Evolutionary conservation across 2,329 filamentous ascomycete genomes (phyloP).

Genomic region (Aspergillus niger): DNA sequence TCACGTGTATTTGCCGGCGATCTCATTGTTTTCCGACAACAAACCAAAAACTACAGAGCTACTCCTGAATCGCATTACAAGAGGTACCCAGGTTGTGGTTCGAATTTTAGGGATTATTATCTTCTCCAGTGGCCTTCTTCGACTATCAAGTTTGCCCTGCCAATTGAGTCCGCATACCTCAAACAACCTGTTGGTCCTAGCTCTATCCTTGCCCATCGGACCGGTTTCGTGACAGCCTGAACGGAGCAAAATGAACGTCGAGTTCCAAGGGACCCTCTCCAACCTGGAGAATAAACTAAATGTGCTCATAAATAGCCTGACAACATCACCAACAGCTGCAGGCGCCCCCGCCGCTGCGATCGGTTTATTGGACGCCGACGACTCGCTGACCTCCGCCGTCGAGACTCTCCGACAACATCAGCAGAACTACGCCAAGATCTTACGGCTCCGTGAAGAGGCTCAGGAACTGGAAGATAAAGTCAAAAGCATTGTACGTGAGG

Average conservation of each 20-base stretch:
- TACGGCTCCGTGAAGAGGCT: slow-evolving; percentile 45
- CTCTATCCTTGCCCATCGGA: neutral
- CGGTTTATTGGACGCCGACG: slow-evolving; percentile 46
- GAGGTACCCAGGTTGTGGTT: neutral
- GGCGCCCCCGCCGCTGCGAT: slow-evolving; percentile 45
- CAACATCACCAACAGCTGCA: slow-evolving; percentile 47
- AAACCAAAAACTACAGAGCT: neutral
- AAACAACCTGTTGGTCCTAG: neutral
- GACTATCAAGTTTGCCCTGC: neutral
- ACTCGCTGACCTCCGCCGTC: slow-evolving; percentile 44
- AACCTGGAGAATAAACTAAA: slow-evolving; percentile 47
- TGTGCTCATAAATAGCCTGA: slow-evolving; percentile 43
- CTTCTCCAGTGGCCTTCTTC: neutral
- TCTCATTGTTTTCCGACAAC: neutral
- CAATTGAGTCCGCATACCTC: neutral
- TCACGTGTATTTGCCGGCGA: neutral
- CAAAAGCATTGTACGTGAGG: slow-evolving; percentile 44
- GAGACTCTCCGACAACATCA: slow-evolving; percentile 47
- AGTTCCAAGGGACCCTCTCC: slow-evolving; percentile 42
- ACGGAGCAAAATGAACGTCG: slow-evolving; percentile 40
- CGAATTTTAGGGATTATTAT: no score
- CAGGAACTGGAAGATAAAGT: slow-evolving; percentile 43
- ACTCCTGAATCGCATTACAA: neutral
- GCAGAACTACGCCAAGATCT: slow-evolving; percentile 46
- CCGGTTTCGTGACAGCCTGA: neutral